Conservation (phyloP, 75 land plant species). For the Sequoiadendron giganteum region DNA sequence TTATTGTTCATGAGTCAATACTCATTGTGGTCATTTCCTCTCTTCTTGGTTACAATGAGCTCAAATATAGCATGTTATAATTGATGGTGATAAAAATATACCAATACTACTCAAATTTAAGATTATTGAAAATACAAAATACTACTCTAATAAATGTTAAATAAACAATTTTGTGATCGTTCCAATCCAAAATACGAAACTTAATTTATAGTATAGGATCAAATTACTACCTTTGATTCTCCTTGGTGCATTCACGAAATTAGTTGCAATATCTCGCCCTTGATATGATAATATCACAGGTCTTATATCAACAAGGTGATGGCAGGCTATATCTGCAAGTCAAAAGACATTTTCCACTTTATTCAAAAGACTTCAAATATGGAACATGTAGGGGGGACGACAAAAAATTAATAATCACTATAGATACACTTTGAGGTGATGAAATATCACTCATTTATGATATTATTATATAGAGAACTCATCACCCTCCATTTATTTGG, state of each 20-base stretch:
- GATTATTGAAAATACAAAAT: too few species aligned
- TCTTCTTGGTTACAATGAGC: neutral
- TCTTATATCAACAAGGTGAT: constrained; percentile 82
- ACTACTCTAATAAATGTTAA: too few species aligned
- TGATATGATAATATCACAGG: constrained; percentile 75
- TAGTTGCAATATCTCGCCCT: constrained; percentile 74
- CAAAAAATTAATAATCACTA: neutral
- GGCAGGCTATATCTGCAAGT: constrained; percentile 69
- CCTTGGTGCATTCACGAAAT: constrained; percentile 80
- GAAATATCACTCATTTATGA: neutral
- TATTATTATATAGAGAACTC: neutral
- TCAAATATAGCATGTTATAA: neutral
- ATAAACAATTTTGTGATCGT: neutral
- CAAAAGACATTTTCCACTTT: neutral
- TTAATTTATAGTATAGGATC: neutral
- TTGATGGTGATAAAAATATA: neutral
- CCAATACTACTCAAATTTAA: too few species aligned
- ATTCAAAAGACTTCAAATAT: neutral
- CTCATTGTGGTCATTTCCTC: neutral
- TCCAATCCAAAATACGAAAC: neutral
- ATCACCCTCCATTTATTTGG: neutral
- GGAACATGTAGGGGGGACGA: neutral
- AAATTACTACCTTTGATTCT: constrained; percentile 69
- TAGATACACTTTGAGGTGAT: neutral
- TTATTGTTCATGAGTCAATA: neutral